Percentiles rank a stretch among this genome's conserved stretches.
These are phyloP conservation scores for Multifurca ochricompacta DNA, from an alignment of 768 basidiomycete species.

Conservation along the genomic window DNA sequence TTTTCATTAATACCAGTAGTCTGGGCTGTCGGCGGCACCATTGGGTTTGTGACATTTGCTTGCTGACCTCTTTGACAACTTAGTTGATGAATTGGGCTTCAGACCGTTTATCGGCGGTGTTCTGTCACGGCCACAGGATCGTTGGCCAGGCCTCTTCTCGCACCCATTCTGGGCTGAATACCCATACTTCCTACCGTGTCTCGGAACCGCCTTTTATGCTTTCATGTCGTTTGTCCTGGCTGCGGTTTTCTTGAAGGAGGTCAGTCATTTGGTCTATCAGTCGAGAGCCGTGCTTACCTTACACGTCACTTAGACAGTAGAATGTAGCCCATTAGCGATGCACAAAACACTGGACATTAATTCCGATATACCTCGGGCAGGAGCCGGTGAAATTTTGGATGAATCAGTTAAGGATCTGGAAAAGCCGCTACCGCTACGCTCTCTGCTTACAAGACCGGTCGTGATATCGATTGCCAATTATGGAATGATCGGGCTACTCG, in stretches of 20 bases:
- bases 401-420: background rate
- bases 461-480: constrained; percentile 38
- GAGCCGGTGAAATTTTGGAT: background rate
- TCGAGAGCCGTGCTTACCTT: background rate
- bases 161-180: constrained; percentile 22
- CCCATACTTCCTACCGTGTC: constrained; percentile 25
- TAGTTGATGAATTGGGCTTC: background rate
- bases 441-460: constrained; percentile 29
- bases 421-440: constrained; percentile 28
- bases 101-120: constrained; percentile 22
- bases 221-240: constrained; percentile 8
- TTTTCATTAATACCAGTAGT: constrained; percentile 31
- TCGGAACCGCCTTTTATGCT: constrained; percentile 4
- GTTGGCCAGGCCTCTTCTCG: constrained; percentile 19
- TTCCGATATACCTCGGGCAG: background rate
- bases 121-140: constrained; percentile 24
- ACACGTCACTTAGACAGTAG: constrained; percentile 1
- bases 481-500: constrained; percentile 29
- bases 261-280: background rate
- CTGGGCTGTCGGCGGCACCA: constrained; percentile 5
- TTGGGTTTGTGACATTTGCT: constrained; percentile 1
- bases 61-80: background rate
- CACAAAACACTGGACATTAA: background rate
- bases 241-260: constrained; percentile 12
- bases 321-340: background rate